These are phyloP conservation scores for Trematosphaeria pertusa DNA, from an alignment of 2,329 filamentous ascomycete species.

Conservation along the genomic window DNA sequence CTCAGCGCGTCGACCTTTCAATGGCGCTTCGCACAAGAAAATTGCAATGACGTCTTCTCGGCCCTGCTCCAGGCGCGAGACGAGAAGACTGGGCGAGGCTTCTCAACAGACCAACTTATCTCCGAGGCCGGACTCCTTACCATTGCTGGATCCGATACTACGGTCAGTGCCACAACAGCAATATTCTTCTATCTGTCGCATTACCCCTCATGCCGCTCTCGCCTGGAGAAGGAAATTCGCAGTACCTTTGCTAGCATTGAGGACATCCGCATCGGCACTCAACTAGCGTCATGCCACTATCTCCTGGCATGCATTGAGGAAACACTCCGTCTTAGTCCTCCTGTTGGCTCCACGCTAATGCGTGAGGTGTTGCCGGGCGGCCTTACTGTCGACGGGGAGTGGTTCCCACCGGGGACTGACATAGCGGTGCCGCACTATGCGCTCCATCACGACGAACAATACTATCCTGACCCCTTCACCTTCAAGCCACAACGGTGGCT, in stretches of 20 bases:
- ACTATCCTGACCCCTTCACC: constrained; percentile 18
- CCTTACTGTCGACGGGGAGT: constrained; percentile 23
- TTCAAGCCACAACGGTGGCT: constrained; percentile 20
- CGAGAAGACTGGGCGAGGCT: constrained; percentile 41
- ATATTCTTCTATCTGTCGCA: constrained; percentile 47
- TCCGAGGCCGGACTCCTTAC: constrained; percentile 53
- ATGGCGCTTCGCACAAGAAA: constrained; percentile 14
- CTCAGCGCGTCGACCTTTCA: constrained; percentile 8
- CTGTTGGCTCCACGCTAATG: constrained; percentile 22
- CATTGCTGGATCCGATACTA: constrained; percentile 49
- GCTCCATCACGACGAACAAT: constrained; percentile 26
- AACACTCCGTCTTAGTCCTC: constrained; percentile 25
- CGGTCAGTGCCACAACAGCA: constrained; percentile 34
- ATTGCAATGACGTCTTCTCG: constrained; percentile 46
- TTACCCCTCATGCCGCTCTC: constrained; percentile 16
- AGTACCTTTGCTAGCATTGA: constrained; percentile 16
- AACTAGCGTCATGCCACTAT: constrained; percentile 20
- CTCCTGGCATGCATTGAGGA: constrained; percentile 31
- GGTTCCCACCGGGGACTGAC: constrained; percentile 21
- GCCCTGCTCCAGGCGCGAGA: constrained; percentile 50
- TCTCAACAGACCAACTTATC: constrained; percentile 46
- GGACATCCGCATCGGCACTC: constrained; percentile 22
- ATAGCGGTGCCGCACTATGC: constrained; percentile 24
- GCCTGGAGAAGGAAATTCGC: constrained; percentile 9
- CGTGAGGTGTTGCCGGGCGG: constrained; percentile 18